phyloP scores from a whole-genome alignment of 129 eudicot species.

The Ambrosia trifida region DNA sequence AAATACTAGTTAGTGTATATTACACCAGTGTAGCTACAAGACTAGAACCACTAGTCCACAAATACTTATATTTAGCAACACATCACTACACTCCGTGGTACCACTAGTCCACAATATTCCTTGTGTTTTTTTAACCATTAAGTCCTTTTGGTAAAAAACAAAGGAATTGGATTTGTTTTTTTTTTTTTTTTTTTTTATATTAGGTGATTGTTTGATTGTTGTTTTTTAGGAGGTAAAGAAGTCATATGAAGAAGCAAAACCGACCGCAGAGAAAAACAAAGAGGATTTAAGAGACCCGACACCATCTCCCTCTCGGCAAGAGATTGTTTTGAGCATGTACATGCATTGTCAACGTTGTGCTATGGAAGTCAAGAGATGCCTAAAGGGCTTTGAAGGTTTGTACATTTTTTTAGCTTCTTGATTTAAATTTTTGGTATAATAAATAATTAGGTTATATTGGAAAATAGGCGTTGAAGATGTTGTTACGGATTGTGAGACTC shows the following conservation, averaged over 20 bases:
- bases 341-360: conserved; percentile 89
- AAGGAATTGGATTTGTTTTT: not conserved
- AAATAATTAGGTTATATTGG: not conserved
- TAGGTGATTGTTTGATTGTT: conserved; percentile 2
- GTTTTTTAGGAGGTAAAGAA: conserved; percentile 29
- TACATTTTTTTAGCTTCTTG: not conserved
- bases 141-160: not conserved
- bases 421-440: not conserved
- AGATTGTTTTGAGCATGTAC: conserved; percentile 54
- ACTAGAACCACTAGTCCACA: too few species aligned
- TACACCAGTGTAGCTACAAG: too few species aligned
- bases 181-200: not conserved
- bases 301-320: conserved; percentile 27
- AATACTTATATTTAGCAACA: too few species aligned
- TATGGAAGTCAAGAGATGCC: conserved; percentile 53
- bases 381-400: conserved; percentile 63
- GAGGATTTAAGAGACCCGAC: conserved; percentile 22
- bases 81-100: too few species aligned
- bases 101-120: conserved; percentile 47
- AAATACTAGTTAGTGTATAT: too few species aligned
- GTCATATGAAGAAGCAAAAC: conserved; percentile 23
- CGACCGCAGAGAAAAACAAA: conserved; percentile 23
- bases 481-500: conserved; percentile 69
- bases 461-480: conserved; percentile 79
- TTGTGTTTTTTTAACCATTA: not conserved